Conservation (phyloP, 805 yeast species). For the Cyberlindnera mycetangii region DNA sequence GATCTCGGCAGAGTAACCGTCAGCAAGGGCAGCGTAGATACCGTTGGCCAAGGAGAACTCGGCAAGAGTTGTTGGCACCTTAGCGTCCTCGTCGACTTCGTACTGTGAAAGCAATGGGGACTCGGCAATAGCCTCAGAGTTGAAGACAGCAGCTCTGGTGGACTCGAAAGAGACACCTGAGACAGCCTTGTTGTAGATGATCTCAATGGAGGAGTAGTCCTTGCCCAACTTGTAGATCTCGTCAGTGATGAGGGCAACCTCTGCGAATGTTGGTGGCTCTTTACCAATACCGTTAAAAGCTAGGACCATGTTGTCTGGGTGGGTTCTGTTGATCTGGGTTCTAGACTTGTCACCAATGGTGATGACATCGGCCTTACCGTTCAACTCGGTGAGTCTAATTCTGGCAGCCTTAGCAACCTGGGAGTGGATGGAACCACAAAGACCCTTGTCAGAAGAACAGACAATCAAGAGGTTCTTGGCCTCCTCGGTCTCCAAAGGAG, state of each 20-base stretch:
- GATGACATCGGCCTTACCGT: constrained; percentile 70
- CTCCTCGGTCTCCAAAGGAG: constrained; percentile 41
- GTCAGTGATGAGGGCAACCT: constrained; percentile 86
- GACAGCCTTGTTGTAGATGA: constrained; percentile 83
- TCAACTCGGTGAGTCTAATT: constrained; percentile 51
- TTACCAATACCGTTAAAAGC: constrained; percentile 92
- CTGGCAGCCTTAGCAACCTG: constrained; percentile 90
- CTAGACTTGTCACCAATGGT: constrained; percentile 94
- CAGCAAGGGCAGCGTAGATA: constrained; percentile 88
- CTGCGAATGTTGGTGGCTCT: constrained; percentile 91
- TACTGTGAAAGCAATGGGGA: constrained; percentile 85
- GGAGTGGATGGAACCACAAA: constrained; percentile 98
- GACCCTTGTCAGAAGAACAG: constrained; percentile 94
- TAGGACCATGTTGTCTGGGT: constrained; percentile 63
- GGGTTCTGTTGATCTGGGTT: constrained; percentile 83
- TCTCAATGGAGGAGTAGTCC: constrained; percentile 69
- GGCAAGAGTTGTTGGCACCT: constrained; percentile 67
- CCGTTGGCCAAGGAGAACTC: constrained; percentile 91
- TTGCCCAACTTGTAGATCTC: constrained; percentile 61
- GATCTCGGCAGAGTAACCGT: constrained; percentile 97
- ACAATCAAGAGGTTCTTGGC: constrained; percentile 75
- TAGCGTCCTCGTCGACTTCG: constrained; percentile 70
- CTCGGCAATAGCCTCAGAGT: constrained; percentile 67
- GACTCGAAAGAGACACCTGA: constrained; percentile 92
- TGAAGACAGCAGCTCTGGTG: constrained; percentile 59